Percentiles rank a stretch among this genome's conserved stretches.
Evolutionary conservation across 164 flowering plant species (phyloP).

Genomic region (Chimonanthus salicifolius): DNA sequence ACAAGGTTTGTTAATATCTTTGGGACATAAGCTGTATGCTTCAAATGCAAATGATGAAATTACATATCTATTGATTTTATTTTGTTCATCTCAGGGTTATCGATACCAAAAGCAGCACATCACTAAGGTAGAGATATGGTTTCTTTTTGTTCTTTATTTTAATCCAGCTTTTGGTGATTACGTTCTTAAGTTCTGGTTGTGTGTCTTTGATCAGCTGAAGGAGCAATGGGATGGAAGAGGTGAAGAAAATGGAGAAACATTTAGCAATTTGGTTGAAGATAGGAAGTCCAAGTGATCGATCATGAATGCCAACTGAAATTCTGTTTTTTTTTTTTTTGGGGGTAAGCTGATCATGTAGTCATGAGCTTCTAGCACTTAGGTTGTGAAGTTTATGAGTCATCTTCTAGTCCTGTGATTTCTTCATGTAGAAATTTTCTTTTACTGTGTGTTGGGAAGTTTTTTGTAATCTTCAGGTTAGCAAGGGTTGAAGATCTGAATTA

Average conservation of each 20-base stretch:
- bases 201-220: conserved; percentile 28
- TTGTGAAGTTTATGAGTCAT: conserved; percentile 1
- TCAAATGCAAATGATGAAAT: not conserved
- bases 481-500: too few relatives aligned
- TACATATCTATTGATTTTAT: not conserved
- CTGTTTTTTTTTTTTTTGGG: not conserved
- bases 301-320: not conserved
- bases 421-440: not conserved
- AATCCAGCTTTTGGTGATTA: not conserved
- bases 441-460: not conserved
- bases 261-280: conserved; percentile 12
- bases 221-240: conserved; percentile 20
- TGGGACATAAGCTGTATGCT: not conserved
- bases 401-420: not conserved
- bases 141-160: not conserved
- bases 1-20: conserved; percentile 50
- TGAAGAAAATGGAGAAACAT: conserved; percentile 25
- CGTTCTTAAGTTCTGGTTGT: not conserved
- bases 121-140: conserved; percentile 38
- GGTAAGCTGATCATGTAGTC: not conserved
- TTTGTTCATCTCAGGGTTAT: conserved; percentile 50
- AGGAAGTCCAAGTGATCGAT: conserved; percentile 34
- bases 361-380: not conserved
- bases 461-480: too few relatives aligned
- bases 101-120: conserved; percentile 75